These are phyloP conservation scores for Entamoeba invadens DNA, from an alignment of 208 protist genomes.

Conservation along the genomic window DNA sequence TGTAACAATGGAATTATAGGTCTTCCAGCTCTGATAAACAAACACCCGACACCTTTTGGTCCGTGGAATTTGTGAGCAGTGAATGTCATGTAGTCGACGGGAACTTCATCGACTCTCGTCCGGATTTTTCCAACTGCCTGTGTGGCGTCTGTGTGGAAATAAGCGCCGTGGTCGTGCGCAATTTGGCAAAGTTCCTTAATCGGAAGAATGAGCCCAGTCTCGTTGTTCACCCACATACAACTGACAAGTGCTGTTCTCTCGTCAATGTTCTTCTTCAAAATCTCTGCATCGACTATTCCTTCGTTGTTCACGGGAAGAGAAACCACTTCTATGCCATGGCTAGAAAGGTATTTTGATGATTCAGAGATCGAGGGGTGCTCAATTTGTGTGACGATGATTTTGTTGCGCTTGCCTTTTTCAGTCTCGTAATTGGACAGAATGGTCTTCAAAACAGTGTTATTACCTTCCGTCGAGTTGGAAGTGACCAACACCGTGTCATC, in stretches of 20 bases:
- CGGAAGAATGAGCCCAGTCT: neutral
- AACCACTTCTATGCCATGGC: neutral
- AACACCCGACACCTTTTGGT: slow-evolving; percentile 9
- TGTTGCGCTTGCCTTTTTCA: neutral
- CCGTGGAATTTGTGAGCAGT: slow-evolving; percentile 12
- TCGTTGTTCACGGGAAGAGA: neutral
- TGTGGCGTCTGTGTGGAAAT: slow-evolving; percentile 58
- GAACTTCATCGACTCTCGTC: slow-evolving; percentile 56
- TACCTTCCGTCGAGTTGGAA: neutral
- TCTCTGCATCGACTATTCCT: neutral
- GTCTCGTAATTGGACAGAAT: neutral
- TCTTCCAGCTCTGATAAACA: slow-evolving; percentile 65
- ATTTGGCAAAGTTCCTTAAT: neutral
- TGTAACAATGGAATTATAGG: slow-evolving; percentile 78
- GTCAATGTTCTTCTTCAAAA: neutral
- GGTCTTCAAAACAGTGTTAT: neutral
- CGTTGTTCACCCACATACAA: slow-evolving; percentile 7
- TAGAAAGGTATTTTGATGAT: neutral
- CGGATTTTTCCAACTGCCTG: slow-evolving; percentile 79
- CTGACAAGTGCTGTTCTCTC: neutral
- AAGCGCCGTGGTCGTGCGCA: neutral
- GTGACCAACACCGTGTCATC: slow-evolving; percentile 75
- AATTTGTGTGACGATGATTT: neutral
- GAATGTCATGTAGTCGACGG: neutral
- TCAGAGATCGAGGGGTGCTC: neutral